phyloP scores from a whole-genome alignment of 192 early-diverging fungal genomes.

The Backusella parvicylindrica region DNA sequence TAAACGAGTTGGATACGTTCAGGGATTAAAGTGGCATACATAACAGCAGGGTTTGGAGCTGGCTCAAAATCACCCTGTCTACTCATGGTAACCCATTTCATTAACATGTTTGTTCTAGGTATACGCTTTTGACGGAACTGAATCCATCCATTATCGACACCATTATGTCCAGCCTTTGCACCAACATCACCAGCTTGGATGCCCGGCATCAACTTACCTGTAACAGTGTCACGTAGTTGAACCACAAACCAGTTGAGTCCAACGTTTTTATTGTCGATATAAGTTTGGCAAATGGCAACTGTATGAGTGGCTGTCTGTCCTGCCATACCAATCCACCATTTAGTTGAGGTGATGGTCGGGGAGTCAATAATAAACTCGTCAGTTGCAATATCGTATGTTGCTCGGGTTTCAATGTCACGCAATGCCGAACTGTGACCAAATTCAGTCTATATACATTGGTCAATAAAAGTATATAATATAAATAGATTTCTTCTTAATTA shows the following conservation, averaged over 20 bases:
- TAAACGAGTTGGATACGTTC: slow-evolving; percentile 53
- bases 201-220: slow-evolving; percentile 47
- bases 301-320: slow-evolving; percentile 66
- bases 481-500: not conserved
- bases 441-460: slow-evolving; percentile 47
- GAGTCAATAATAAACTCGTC: slow-evolving; percentile 63
- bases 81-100: slow-evolving; percentile 52
- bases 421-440: slow-evolving; percentile 59
- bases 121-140: slow-evolving; percentile 54
- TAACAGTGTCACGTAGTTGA: slow-evolving; percentile 50
- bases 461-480: not conserved
- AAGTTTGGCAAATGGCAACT: slow-evolving; percentile 58
- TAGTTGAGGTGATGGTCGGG: slow-evolving; percentile 55
- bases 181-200: slow-evolving; percentile 59
- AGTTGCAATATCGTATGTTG: slow-evolving; percentile 53
- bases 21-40: slow-evolving; percentile 61
- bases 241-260: slow-evolving; percentile 70
- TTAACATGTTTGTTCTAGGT: slow-evolving; percentile 55
- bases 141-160: slow-evolving; percentile 70
- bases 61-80: slow-evolving; percentile 52
- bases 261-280: slow-evolving; percentile 50
- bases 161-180: slow-evolving; percentile 54
- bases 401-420: slow-evolving; percentile 61
- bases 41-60: slow-evolving; percentile 51
- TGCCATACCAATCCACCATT: slow-evolving; percentile 69